These are phyloP conservation scores for Paramarasmius palmivorus DNA, from an alignment of 1,284 basidiomycete species.

Conservation along the genomic window DNA sequence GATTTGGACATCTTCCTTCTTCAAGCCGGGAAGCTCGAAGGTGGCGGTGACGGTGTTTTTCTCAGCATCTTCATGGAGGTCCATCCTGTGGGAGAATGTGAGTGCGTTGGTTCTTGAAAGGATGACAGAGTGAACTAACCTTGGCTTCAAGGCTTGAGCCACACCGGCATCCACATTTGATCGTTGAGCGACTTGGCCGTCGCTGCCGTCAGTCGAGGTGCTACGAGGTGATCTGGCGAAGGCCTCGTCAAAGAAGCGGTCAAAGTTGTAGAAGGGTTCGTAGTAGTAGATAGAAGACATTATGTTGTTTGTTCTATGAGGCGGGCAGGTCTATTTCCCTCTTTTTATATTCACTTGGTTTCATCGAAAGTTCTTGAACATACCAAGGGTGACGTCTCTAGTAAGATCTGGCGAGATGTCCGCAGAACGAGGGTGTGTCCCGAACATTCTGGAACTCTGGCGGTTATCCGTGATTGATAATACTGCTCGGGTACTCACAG, in stretches of 20 bases:
- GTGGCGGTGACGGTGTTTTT: conserved; percentile 11
- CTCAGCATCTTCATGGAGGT: conserved; percentile 13
- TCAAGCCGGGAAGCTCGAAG: conserved; percentile 14
- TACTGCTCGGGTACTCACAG: too few relatives aligned
- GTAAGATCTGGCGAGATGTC: too few relatives aligned
- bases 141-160: conserved; percentile 10
- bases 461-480: too few relatives aligned
- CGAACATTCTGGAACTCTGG: too few relatives aligned
- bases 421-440: too few relatives aligned
- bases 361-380: too few relatives aligned
- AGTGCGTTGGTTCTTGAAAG: too few relatives aligned
- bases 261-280: conserved; percentile 22
- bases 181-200: not conserved
- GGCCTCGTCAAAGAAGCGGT: conserved; percentile 22
- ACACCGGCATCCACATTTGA: not conserved
- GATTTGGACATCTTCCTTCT: conserved; percentile 12
- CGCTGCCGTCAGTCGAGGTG: not conserved
- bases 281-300: conserved; percentile 20
- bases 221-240: conserved; percentile 6
- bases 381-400: too few relatives aligned
- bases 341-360: too few relatives aligned
- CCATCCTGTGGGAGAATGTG: conserved; percentile 11
- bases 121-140: not conserved
- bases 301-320: not conserved
- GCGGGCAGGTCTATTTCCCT: too few relatives aligned